phyloP scores from a whole-genome alignment of 78 protist species.

The Monosiga brevicollis region DNA sequence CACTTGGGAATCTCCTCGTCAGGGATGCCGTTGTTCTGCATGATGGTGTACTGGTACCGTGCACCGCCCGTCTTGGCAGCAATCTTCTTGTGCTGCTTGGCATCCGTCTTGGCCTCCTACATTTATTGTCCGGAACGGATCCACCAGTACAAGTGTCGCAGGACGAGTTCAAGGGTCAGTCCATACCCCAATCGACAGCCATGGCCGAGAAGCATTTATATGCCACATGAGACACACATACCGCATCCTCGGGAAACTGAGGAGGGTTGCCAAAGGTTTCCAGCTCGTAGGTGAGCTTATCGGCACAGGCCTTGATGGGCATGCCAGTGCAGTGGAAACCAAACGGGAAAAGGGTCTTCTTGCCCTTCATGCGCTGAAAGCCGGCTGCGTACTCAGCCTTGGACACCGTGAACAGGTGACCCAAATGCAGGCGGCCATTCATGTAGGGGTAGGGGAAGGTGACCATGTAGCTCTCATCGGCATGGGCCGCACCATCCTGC shows the following conservation, averaged over 20 bases:
- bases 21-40: conserved; percentile 74
- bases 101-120: not conserved
- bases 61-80: conserved; percentile 71
- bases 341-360: conserved; percentile 91
- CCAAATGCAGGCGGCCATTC: conserved; percentile 98
- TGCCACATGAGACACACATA: no score
- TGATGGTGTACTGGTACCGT: conserved; percentile 82
- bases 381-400: conserved; percentile 96
- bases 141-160: not conserved
- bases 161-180: not conserved
- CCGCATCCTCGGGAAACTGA: conserved; percentile 52
- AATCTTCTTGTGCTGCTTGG: conserved; percentile 41
- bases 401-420: conserved; percentile 95
- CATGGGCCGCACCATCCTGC: not conserved
- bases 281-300: conserved; percentile 71
- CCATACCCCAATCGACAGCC: no score
- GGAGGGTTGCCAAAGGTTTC: conserved; percentile 75
- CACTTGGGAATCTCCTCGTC: conserved; percentile 79
- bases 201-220: no score
- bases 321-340: conserved; percentile 99
- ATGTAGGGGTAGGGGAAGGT: conserved; percentile 99
- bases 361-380: conserved; percentile 88
- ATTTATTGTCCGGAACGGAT: not conserved
- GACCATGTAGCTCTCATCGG: conserved; percentile 54
- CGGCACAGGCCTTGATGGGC: conserved; percentile 97